Base-by-base conservation (phyloP, 1,139 yeast genomes). In the Kurtzmaniella natalensis region DNA sequence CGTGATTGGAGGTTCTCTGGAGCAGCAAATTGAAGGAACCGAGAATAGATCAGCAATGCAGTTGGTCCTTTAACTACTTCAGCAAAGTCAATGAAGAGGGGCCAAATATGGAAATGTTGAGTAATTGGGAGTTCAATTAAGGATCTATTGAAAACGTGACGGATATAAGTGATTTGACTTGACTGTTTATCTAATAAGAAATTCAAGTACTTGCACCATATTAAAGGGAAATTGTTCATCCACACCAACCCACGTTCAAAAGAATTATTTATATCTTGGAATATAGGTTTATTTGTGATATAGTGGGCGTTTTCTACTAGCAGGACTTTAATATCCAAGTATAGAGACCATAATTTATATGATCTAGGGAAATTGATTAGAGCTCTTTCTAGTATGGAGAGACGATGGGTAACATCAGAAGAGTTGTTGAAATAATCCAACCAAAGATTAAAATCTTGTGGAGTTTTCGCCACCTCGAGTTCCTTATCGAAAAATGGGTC, bases 51-150 rank as follows among this genome's bases (percentile, higher is more conserved):
- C 16, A 43, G 33, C 25, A 61, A 55, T 11, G 65, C 70, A 0
- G 77, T 66, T 3, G 37, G 30, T 1, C 74, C 76, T 8, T 76
- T 72, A 15, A 70, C 57, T 0, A 29, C 31, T 18, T 69, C 63
- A 1, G 81, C 84, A 59, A 76, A 80, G 20, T 57, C 47, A 17
- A 79, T 46, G 46, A 70, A 79, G 18, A 66, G 36, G 0, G 72
- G 71, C 95, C 95, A 87, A 3, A 86, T 58, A 17, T 59, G 45
- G 6, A 55, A 55, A 50, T 84, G 95, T 22, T 73, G 74, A 0
- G 71, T 55, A 9, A 71, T 41, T 0, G 82, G 76, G 5, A 82
- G 46, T 4, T 59, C 47, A 36, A 64, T 64, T 8, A 87, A 56
- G 1, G 84, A 72, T 23, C 56, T 50, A 50, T 82, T 74, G 45